Base-by-base conservation (phyloP, 1,284 basidiomycete genomes). In the Ganoderma lucidum region DNA sequence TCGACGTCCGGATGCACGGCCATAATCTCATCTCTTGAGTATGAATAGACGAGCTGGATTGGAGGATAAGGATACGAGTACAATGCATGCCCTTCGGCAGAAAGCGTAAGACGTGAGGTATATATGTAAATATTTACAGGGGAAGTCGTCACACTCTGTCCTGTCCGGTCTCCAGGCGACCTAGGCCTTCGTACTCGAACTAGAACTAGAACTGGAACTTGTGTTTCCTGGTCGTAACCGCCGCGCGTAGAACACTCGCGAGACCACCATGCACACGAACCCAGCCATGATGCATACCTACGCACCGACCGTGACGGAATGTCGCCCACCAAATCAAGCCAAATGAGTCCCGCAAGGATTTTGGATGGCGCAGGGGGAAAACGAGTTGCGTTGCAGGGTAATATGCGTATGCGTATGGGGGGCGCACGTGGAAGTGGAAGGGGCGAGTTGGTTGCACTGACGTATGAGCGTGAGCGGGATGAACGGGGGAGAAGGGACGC, bases 351-450 rank as follows among this genome's bases (percentile, higher is more conserved):
- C 37, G 23, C 23, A 14, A 41, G 12, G 35, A 42, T 1, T 39
- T 28, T 39, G 12, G 35, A 42, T 0, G 59, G 14, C 19, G 37
- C 23, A 15, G 8, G 5, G 59, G 3, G 28, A 17, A 61, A 10
- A n/a, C 23, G 15, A n/a, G 39, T 61, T 41, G 59, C 39, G 41
- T 10, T 42, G 12, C 23, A 14, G 3, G n/a, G 23, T 42, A 81
- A 23, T 23, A 23, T 23, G 23, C 23, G 23, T 23, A 23, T 23
- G 23, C 23, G 23, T 83, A 65, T 85, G 83, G 4, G 82, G 75
- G 62, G 83, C 70, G 53, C 35, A 35, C 35, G 35, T 35, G 35
- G 35, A 35, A 35, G 35, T 19, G 64, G 64, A 53, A 66, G 55
- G n/a, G 41, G 66, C 17, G 64, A 66, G 51, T 62, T n/a, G 61